Percentiles rank a stretch among this genome's conserved stretches.
phyloP scores from a whole-genome alignment of 805 yeast genomes.

The Myxozyma neglecta region DNA sequence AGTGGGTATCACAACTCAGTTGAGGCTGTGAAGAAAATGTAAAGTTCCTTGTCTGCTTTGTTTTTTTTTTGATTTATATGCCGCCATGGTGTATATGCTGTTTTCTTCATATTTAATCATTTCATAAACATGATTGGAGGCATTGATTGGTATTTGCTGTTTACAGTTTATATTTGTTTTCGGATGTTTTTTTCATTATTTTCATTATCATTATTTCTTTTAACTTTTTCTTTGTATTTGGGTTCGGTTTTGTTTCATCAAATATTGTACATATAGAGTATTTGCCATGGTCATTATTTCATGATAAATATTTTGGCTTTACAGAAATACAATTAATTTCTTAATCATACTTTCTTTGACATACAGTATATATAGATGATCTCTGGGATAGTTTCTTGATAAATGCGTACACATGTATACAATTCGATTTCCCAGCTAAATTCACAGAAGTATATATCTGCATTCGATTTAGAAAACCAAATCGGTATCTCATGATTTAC shows the following conservation, averaged over 20 bases:
- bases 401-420: background rate
- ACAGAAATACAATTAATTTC: background rate
- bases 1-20: background rate
- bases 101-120: no score
- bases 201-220: no score
- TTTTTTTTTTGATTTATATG: background rate
- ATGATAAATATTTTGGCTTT: background rate
- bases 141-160: no score
- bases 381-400: no score
- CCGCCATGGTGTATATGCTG: no score
- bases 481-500: no score
- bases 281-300: background rate
- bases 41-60: background rate
- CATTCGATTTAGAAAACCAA: background rate
- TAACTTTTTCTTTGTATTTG: no score
- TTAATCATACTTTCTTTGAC: no score
- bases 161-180: no score
- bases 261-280: background rate
- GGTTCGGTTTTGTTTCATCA: background rate
- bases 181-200: no score
- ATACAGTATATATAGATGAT: no score
- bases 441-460: background rate
- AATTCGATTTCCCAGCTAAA: background rate
- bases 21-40: conserved; percentile 10
- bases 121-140: no score